Percentiles rank a stretch among this genome's conserved stretches.
These are phyloP conservation scores for Amaranthus hypochondriacus DNA, from an alignment of 148 eudicot species.

Conservation along the genomic window DNA sequence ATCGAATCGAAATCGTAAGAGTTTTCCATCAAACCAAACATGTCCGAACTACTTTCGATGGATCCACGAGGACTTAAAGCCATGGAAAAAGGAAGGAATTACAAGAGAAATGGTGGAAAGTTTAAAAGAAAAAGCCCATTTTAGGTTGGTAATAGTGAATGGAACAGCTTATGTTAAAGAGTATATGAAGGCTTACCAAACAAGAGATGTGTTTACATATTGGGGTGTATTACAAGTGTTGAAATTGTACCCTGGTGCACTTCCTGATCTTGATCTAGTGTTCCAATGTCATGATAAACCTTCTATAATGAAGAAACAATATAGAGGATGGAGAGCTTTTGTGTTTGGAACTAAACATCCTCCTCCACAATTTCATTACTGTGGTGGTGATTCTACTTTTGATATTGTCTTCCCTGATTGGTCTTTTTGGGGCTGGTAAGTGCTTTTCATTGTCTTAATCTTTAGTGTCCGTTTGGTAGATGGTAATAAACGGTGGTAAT, in stretches of 20 bases:
- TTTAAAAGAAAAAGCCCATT: constrained; percentile 30
- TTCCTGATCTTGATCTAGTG: constrained; percentile 61
- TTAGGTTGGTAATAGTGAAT: constrained; percentile 44
- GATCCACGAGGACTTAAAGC: constrained; percentile 56
- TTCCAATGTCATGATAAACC: constrained; percentile 53
- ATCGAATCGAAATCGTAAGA: background rate
- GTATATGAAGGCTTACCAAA: constrained; percentile 41
- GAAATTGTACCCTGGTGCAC: constrained; percentile 50
- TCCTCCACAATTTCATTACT: constrained; percentile 61
- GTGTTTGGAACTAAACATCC: constrained; percentile 14
- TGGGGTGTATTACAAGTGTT: constrained; percentile 64
- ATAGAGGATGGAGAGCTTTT: constrained; percentile 15
- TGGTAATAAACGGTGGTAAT: too few relatives aligned
- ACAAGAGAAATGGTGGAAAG: constrained; percentile 46
- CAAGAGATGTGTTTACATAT: constrained; percentile 40
- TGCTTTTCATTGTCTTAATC: background rate
- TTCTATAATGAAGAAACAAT: constrained; percentile 16
- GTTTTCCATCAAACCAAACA: constrained; percentile 12
- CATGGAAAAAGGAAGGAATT: constrained; percentile 46
- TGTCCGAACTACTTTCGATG: constrained; percentile 64
- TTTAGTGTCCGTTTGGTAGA: too few relatives aligned
- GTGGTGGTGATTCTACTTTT: constrained; percentile 32
- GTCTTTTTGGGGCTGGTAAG: constrained; percentile 83
- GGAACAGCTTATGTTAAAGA: constrained; percentile 54
- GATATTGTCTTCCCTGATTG: constrained; percentile 69